phyloP scores from a whole-genome alignment of 768 basidiomycete genomes.

The Neoboletus magnificus region DNA sequence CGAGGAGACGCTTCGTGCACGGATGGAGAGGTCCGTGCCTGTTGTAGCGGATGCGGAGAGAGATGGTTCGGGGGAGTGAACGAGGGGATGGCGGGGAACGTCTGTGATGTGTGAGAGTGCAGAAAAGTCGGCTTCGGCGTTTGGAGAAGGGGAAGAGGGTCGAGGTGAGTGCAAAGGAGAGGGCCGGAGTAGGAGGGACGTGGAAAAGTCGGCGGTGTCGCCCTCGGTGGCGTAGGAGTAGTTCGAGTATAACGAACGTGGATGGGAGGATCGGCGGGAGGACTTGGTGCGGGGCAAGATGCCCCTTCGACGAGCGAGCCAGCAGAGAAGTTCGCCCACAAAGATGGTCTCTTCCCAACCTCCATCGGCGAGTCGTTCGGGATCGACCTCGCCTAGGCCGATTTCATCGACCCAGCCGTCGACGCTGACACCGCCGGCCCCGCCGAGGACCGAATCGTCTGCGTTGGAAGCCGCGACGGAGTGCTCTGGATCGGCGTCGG shows the following conservation, averaged over 20 bases:
- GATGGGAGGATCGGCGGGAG: neutral
- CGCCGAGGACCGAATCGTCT: slow-evolving; percentile 20
- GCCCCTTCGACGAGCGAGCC: slow-evolving; percentile 54
- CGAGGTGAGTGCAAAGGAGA: slow-evolving; percentile 10
- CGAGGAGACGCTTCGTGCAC: slow-evolving; percentile 24
- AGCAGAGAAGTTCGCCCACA: slow-evolving; percentile 65
- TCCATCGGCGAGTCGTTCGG: slow-evolving; percentile 58
- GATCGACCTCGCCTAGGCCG: slow-evolving; percentile 64
- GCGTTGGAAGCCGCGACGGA: slow-evolving; percentile 22
- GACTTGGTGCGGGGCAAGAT: slow-evolving; percentile 21
- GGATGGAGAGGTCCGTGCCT: slow-evolving; percentile 33
- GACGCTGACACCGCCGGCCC: slow-evolving; percentile 26
- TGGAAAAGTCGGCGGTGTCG: slow-evolving; percentile 20
- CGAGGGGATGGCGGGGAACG: slow-evolving; percentile 30
- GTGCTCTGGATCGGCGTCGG: slow-evolving; percentile 22
- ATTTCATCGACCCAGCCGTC: slow-evolving; percentile 45
- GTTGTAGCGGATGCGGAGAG: slow-evolving; percentile 35
- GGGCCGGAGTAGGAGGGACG: slow-evolving; percentile 25
- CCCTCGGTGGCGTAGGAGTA: slow-evolving; percentile 18
- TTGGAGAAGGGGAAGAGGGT: neutral
- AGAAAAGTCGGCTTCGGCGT: slow-evolving; percentile 5
- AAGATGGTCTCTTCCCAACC: slow-evolving; percentile 65
- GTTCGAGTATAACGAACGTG: slow-evolving; percentile 18
- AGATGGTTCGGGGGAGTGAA: slow-evolving; percentile 31
- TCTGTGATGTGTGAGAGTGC: slow-evolving; percentile 26